Base-by-base conservation (phyloP, 495 filamentous ascomycete species). In the Tricharina praecox region DNA sequence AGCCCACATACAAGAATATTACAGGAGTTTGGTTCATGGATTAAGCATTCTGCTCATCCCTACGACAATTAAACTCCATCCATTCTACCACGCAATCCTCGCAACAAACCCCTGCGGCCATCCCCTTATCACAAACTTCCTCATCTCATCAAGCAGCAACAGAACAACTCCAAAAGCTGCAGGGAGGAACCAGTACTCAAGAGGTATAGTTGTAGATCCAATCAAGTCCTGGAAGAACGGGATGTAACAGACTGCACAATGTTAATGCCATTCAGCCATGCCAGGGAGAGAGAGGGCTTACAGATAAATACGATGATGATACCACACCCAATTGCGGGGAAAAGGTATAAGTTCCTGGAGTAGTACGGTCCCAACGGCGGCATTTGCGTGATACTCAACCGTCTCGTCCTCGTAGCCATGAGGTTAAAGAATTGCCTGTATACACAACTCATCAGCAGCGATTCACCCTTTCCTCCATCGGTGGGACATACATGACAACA, bases 391-490 rank as follows among this genome's bases (percentile, higher is more conserved):
- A 82, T 73, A 42, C 66, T 72, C 32, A 81, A 68, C n/a, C 74
- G 70, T 1, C 75, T 62, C 8, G 75, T 81, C 15, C 79, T 72
- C 3, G 78, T 64, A 3, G 68, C 70, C 45, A 82, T 67, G 9
- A 83, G 66, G 55, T 77, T 81, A 63, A 80, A 81, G 66, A 72
- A 79, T 71, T 83, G 79, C 64, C 70, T 74, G 20, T 51, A 46
- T 18, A 48, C 20, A 3, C 36, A 39, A 39, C 36, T 8, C 36
- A 9, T 43, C 39, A 43, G 39, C 39, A 43, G 5, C 18, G 8
- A 15, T 5, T n/a, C 15, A n/a, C 45, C 13, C 3, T n/a, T n/a
- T n/a, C n/a, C n/a, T n/a, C n/a, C 8, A 18, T 45, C 9, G 4
- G 23, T 19, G 2, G 18, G 10, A 13, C 18, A 26, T 58, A 72